Base-by-base conservation (phyloP, 305 asterid species). In the Rubia peregrina region DNA sequence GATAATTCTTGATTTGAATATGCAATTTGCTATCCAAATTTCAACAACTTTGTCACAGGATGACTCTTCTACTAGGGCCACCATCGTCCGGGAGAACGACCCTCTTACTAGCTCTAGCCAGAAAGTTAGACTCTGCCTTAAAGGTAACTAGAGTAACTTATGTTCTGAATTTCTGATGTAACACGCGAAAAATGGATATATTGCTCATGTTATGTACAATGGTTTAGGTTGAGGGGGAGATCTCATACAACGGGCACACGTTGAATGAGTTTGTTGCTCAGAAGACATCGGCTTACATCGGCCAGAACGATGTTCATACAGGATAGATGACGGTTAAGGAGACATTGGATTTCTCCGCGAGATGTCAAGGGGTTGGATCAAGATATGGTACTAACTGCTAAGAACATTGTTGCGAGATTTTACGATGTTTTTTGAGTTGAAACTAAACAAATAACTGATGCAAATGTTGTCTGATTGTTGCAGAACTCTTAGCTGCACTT, bases 321-420 rank as follows among this genome's bases (percentile, higher is more conserved):
- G 96, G 90, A 71, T 97, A 91, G 79, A 91, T 94, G 97, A 94
- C 99, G 0, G 98, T 94, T 0, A 89, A 88, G 78, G 99, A 94
- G 85, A 89, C 96, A 2, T 77, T 94, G 0, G 98, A 94, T 84
- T 94, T 94, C 79, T 94, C 99, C 0, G 98, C 97, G 9, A 83
- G 96, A 65, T 94, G 97, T 65, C 99, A 82, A 67, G 99, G 99
- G 0, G 93, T 94, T 24, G 98, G 99, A 59, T 85, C 95, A 1
- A 83, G 96, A 73, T 91, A 85, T 7, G 99, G 99, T 94, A 94
- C 14, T 59, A 26, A 3, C 36, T 7, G 1, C 36, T 22, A 8
- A 1, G 17, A 17, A 55, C 30, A n/a, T 22, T 51, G 22, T 17
- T 51, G 59, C 22, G 3, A 6, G 57, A 51, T 16, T 51, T 51